Evolutionary conservation across 768 basidiomycete genomes (phyloP).

Genomic region (Mycena vitilis): DNA sequence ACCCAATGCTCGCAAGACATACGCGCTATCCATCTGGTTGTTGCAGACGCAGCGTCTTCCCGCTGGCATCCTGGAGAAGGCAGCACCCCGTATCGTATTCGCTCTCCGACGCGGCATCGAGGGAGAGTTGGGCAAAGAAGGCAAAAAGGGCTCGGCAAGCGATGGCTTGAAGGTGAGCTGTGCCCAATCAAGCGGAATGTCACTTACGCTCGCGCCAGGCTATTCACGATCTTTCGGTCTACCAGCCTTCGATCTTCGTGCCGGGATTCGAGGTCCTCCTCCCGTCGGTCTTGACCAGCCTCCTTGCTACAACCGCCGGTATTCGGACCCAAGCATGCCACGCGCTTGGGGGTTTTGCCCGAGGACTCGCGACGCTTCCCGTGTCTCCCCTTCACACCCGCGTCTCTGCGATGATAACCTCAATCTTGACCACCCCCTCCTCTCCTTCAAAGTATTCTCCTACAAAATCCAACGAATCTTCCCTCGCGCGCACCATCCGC

Average conservation of each 20-base stretch:
- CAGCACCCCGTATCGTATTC: slow-evolving; percentile 74
- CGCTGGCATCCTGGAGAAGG: slow-evolving; percentile 66
- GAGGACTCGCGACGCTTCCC: slow-evolving; percentile 63
- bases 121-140: slow-evolving; percentile 89
- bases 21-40: slow-evolving; percentile 79
- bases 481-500: slow-evolving; percentile 74
- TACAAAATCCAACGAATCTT: slow-evolving; percentile 55
- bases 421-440: slow-evolving; percentile 59
- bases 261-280: slow-evolving; percentile 69
- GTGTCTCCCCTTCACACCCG: slow-evolving; percentile 61
- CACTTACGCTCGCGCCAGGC: slow-evolving; percentile 26
- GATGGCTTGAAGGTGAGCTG: slow-evolving; percentile 79
- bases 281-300: slow-evolving; percentile 68
- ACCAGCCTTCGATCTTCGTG: slow-evolving; percentile 76
- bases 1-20: slow-evolving; percentile 89
- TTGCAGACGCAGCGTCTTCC: slow-evolving; percentile 80
- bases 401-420: slow-evolving; percentile 61
- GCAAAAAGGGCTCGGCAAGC: slow-evolving; percentile 84
- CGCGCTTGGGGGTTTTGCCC: slow-evolving; percentile 76
- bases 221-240: slow-evolving; percentile 55
- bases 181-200: neutral
- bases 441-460: slow-evolving; percentile 53
- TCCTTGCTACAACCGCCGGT: slow-evolving; percentile 73
- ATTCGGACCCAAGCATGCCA: slow-evolving; percentile 81
- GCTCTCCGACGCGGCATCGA: slow-evolving; percentile 82